These are phyloP conservation scores for Ecytonucleospora hepatopenaei DNA, from an alignment of 371 early-diverging fungal species.

Conservation along the genomic window DNA sequence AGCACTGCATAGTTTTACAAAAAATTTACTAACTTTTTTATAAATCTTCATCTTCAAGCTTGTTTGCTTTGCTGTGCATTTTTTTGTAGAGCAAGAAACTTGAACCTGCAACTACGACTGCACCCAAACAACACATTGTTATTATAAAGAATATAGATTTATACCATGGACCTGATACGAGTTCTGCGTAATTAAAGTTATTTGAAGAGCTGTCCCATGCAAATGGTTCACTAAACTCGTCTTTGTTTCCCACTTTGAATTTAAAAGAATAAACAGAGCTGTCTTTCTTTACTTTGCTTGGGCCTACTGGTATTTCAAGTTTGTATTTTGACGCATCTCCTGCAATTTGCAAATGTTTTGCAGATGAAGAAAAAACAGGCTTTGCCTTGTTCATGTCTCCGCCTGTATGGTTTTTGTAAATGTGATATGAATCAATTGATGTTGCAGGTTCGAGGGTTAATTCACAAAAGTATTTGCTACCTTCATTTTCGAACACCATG, in stretches of 20 bases:
- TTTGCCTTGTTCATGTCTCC: background rate
- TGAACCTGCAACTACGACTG: background rate
- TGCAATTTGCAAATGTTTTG: too few relatives aligned
- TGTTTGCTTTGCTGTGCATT: background rate
- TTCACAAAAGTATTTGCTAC: background rate
- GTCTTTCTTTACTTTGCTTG: background rate
- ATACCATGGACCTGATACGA: background rate
- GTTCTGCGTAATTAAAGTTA: background rate
- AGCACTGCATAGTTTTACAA: too few relatives aligned
- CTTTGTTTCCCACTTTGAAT: background rate
- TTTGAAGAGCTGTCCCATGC: background rate
- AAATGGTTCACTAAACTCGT: background rate
- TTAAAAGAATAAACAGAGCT: constrained; percentile 2
- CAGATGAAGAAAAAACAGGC: too few relatives aligned
- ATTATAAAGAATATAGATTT: background rate
- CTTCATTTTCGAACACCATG: constrained; percentile 3
- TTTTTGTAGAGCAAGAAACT: background rate
- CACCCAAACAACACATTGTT: background rate
- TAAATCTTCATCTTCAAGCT: background rate
- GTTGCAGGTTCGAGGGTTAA: background rate
- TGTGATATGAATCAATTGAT: background rate
- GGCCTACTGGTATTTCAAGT: background rate
- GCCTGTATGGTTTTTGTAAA: background rate
- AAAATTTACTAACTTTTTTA: background rate
- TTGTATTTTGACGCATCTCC: background rate